phyloP scores from a whole-genome alignment of 2,329 filamentous ascomycete species.

The Fusarium sp. region DNA sequence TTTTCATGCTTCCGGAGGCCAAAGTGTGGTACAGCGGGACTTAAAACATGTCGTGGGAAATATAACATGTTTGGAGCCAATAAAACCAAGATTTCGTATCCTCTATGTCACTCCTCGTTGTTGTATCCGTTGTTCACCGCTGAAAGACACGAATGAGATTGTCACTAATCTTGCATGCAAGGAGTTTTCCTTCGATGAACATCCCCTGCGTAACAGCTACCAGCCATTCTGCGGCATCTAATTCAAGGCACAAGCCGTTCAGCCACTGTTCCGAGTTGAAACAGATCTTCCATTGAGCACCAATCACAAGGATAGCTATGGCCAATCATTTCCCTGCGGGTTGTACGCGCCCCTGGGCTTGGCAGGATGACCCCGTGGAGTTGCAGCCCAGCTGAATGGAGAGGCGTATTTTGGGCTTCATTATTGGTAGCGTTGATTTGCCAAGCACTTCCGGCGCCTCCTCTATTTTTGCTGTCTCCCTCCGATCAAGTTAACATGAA shows the following conservation, averaged over 20 bases:
- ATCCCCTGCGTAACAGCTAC: neutral
- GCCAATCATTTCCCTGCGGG: neutral
- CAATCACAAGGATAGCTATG: neutral
- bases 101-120: neutral
- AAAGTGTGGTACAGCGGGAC: neutral
- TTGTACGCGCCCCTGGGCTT: neutral
- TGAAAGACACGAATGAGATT: neutral
- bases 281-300: neutral
- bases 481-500: neutral
- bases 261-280: neutral
- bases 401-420: neutral
- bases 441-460: neutral
- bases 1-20: neutral
- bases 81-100: neutral
- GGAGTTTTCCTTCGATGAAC: neutral
- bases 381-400: neutral
- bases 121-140: neutral
- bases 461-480: neutral
- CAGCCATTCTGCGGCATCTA: neutral
- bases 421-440: neutral
- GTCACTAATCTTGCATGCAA: neutral
- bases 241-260: neutral
- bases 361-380: neutral
- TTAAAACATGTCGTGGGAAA: neutral
- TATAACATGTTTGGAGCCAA: neutral